Evolutionary conservation across 2,329 filamentous ascomycete genomes (phyloP).

Genomic region (Scedosporium boydii): DNA sequence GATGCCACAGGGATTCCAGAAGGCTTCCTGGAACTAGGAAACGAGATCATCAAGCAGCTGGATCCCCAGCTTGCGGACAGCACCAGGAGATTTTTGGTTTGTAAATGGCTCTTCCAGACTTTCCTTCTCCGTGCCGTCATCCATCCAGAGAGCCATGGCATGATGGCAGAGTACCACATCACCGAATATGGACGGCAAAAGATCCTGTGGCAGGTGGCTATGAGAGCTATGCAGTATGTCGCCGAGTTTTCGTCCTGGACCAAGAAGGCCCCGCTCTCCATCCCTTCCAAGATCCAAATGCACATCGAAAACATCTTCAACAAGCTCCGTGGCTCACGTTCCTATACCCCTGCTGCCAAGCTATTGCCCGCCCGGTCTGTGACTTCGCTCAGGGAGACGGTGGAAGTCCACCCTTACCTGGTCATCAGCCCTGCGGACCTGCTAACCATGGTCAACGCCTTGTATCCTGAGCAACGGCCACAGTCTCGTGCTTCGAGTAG

Average conservation of each 20-base stretch:
- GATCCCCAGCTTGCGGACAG: slow-evolving; percentile 62
- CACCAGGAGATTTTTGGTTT: slow-evolving; percentile 75
- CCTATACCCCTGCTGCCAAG: slow-evolving; percentile 41
- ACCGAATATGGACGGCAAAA: slow-evolving; percentile 83
- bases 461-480: slow-evolving; percentile 68
- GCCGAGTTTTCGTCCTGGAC: slow-evolving; percentile 60
- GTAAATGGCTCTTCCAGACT: slow-evolving; percentile 84
- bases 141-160: slow-evolving; percentile 72
- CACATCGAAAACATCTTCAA: slow-evolving; percentile 65
- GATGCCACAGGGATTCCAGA: slow-evolving; percentile 78
- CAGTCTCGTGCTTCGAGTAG: slow-evolving; percentile 52
- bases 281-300: slow-evolving; percentile 49
- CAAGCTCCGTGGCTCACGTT: slow-evolving; percentile 48
- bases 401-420: slow-evolving; percentile 69
- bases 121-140: slow-evolving; percentile 78
- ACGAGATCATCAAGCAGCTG: slow-evolving; percentile 71
- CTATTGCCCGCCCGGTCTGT: slow-evolving; percentile 63
- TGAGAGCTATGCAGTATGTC: slow-evolving; percentile 69
- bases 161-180: slow-evolving; percentile 85
- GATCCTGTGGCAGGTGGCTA: slow-evolving; percentile 68
- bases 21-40: slow-evolving; percentile 74
- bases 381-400: slow-evolving; percentile 64
- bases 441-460: slow-evolving; percentile 67
- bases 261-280: slow-evolving; percentile 49
- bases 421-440: slow-evolving; percentile 74